A percentile compares a stretch with the other conserved stretches of the same genome.
Conservation (phyloP, 352 stramenopile species). For the Globisporangium okanoganense region DNA sequence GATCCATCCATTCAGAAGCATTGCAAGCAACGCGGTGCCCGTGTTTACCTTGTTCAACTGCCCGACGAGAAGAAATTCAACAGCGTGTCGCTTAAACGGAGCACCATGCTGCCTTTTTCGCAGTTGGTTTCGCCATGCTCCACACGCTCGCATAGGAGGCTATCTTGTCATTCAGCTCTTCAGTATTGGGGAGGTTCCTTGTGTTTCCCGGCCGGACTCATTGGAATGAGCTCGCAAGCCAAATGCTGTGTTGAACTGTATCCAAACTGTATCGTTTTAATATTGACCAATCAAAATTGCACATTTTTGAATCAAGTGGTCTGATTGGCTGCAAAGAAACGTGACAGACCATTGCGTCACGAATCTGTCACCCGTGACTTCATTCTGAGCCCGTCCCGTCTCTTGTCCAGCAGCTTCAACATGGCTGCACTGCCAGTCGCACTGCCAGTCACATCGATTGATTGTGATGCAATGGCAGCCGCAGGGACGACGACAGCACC, state of each 20-base stretch:
- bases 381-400: not conserved
- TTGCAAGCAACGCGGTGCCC: not conserved
- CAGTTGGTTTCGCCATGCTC: not conserved
- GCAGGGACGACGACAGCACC: too few relatives aligned
- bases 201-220: too few relatives aligned
- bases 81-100: not conserved
- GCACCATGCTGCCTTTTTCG: not conserved
- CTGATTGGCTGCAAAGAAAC: not conserved
- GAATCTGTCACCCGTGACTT: not conserved
- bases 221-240: too few relatives aligned
- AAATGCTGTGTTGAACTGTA: too few relatives aligned
- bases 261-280: not conserved
- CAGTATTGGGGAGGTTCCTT: too few relatives aligned
- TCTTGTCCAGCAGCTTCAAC: not conserved
- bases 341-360: not conserved
- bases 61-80: constrained; percentile 1
- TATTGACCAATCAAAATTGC: not conserved
- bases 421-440: not conserved
- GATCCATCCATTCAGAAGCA: not conserved
- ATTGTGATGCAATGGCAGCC: too few relatives aligned
- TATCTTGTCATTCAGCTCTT: not conserved
- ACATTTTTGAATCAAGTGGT: not conserved
- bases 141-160: not conserved
- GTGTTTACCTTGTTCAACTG: not conserved
- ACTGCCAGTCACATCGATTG: too few relatives aligned